phyloP scores from a whole-genome alignment of 2,329 filamentous ascomycete genomes.

The Diaporthe sp. region DNA sequence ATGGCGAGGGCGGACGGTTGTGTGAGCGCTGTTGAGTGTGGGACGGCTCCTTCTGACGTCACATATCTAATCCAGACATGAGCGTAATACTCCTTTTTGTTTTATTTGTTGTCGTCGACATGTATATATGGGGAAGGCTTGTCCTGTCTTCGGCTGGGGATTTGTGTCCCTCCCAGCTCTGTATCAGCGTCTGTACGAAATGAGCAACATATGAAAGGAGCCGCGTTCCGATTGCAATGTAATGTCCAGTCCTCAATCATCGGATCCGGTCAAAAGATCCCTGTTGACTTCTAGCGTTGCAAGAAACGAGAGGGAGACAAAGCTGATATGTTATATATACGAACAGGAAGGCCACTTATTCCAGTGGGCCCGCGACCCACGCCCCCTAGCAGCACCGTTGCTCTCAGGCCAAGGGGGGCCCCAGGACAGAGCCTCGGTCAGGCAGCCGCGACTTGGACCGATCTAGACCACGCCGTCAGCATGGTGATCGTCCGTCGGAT shows the following conservation, averaged over 20 bases:
- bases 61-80: slow-evolving; percentile 27
- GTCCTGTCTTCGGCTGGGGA: not conserved
- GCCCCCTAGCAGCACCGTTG: not conserved
- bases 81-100: slow-evolving; percentile 25
- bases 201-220: slow-evolving; percentile 16
- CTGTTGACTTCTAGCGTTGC: not conserved
- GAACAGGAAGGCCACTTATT: slow-evolving; percentile 28
- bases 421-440: slow-evolving; percentile 20
- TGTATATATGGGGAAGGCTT: slow-evolving; percentile 24
- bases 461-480: slow-evolving; percentile 5
- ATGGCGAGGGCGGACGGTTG: not conserved
- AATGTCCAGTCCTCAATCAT: not conserved
- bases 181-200: slow-evolving; percentile 22
- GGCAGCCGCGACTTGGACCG: not conserved
- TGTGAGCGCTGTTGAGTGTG: not conserved
- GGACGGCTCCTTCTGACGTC: not conserved
- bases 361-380: slow-evolving; percentile 21
- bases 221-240: not conserved
- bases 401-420: slow-evolving; percentile 2
- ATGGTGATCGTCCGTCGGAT: not conserved
- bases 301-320: not conserved
- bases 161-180: slow-evolving; percentile 10
- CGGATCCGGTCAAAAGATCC: no score
- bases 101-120: slow-evolving; percentile 1
- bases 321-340: slow-evolving; percentile 16